phyloP scores from a whole-genome alignment of 208 protist genomes.

The Jaenimonas drosophilae region DNA sequence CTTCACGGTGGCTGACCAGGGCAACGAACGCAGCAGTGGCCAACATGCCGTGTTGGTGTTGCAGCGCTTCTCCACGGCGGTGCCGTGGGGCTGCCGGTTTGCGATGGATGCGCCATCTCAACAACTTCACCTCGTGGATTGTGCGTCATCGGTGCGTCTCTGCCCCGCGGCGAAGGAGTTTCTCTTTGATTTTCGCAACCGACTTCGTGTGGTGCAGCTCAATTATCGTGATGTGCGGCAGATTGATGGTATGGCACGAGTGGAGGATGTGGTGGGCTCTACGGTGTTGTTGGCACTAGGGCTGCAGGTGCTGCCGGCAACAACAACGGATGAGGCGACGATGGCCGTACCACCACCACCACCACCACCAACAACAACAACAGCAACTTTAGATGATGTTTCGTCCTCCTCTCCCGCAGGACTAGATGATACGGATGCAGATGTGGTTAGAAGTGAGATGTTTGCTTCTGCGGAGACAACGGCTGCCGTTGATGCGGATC shows the following conservation, averaged over 20 bases:
- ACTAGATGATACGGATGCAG: too few species aligned
- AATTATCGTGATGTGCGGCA: constrained; percentile 25
- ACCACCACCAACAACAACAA: background rate
- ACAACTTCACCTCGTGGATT: constrained; percentile 24
- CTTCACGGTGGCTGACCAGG: constrained; percentile 30
- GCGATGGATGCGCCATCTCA: too few species aligned
- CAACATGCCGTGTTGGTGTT: constrained; percentile 48
- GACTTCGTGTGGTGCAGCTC: constrained; percentile 21
- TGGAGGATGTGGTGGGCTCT: background rate
- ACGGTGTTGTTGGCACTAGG: constrained; percentile 15
- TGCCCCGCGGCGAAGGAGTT: constrained; percentile 37
- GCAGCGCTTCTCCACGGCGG: constrained; percentile 20
- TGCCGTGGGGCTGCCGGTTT: constrained; percentile 51
- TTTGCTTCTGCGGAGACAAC: too few species aligned
- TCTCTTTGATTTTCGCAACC: constrained; percentile 21
- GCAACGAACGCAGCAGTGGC: constrained; percentile 32
- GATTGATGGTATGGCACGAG: background rate
- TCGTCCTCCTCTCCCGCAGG: too few species aligned
- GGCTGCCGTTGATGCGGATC: too few species aligned
- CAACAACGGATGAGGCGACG: constrained; percentile 2
- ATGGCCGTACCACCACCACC: background rate
- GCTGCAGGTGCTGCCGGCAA: constrained; percentile 14
- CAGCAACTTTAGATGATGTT: background rate
- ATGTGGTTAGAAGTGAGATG: too few species aligned
- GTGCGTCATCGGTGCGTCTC: constrained; percentile 19